phyloP scores from a whole-genome alignment of 176 grass and related monocot species.

The Aegilops sharonensis region DNA sequence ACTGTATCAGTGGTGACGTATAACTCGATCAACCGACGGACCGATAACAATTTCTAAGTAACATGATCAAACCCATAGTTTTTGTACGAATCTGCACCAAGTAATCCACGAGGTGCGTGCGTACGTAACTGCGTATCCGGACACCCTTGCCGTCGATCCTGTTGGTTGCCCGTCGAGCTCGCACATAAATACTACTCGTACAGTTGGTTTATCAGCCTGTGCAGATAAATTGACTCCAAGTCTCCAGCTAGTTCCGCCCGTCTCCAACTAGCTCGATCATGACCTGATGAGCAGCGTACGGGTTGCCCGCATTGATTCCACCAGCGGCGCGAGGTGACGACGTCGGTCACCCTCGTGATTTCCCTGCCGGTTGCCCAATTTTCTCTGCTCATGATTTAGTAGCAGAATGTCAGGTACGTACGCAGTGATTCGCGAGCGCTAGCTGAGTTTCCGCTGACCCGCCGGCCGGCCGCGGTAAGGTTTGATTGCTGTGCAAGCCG shows the following conservation, averaged over 20 bases:
- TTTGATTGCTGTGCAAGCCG: slow-evolving; percentile 37
- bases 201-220: not conserved
- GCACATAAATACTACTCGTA: not conserved
- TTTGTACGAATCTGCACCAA: not conserved
- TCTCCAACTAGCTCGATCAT: not conserved
- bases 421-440: not conserved
- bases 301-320: not conserved
- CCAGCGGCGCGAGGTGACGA: not conserved
- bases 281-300: not conserved
- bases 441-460: slow-evolving; percentile 9
- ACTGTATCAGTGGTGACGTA: not conserved
- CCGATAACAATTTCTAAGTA: too few species aligned
- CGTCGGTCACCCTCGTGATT: not conserved
- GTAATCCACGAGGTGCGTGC: not conserved
- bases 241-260: not conserved
- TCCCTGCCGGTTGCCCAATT: not conserved
- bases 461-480: not conserved
- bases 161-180: not conserved
- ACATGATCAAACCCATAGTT: not conserved
- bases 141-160: not conserved
- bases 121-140: not conserved
- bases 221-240: not conserved
- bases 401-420: not conserved
- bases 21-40: not conserved
- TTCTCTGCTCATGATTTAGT: not conserved